Conservation (phyloP, 805 yeast species). For the Wickerhamiella brachini region DNA sequence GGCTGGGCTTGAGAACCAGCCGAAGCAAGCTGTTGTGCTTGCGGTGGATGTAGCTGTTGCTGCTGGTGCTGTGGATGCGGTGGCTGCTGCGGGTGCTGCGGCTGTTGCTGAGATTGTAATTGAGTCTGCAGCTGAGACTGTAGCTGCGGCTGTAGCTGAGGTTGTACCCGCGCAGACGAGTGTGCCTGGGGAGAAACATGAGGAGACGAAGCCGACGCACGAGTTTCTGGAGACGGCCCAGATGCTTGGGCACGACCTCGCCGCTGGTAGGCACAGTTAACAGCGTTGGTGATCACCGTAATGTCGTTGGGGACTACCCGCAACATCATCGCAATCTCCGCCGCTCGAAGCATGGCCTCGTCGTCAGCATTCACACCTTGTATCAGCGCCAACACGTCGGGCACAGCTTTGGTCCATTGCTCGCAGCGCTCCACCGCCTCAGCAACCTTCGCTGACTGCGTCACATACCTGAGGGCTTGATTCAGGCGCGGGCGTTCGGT, state of each 20-base stretch:
- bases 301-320: not conserved
- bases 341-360: not conserved
- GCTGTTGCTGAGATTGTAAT: not conserved
- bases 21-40: too few relatives aligned
- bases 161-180: too few relatives aligned
- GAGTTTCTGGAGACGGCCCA: too few relatives aligned
- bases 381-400: not conserved
- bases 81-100: not conserved
- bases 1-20: not conserved
- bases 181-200: too few relatives aligned
- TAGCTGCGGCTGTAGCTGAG: not conserved
- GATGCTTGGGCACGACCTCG: too few relatives aligned
- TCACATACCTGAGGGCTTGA: not conserved
- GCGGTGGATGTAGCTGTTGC: not conserved
- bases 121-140: not conserved
- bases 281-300: not conserved
- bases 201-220: too few relatives aligned
- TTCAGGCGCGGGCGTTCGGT: slow-evolving; percentile 3
- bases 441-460: not conserved
- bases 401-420: not conserved
- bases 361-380: not conserved
- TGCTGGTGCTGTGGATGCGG: not conserved
- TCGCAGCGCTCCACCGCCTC: not conserved
- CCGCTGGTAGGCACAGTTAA: not conserved
- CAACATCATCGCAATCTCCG: not conserved